Conservation (phyloP, 129 eudicot species). For the Flaveria ramosissima region DNA sequence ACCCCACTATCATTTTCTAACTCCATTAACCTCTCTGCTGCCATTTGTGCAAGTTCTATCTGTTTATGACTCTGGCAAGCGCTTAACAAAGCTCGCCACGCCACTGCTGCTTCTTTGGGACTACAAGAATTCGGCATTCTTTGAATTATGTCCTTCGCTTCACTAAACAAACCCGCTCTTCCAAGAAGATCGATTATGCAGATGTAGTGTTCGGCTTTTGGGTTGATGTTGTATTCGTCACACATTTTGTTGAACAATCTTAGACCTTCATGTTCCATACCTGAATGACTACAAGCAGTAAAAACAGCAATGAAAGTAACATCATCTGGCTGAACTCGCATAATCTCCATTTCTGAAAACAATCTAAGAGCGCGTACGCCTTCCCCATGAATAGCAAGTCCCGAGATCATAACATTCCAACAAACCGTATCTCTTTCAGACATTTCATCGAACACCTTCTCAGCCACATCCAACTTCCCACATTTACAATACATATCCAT, state of each 20-base stretch:
- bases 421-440: slow-evolving; percentile 53
- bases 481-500: slow-evolving; percentile 78
- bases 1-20: slow-evolving; percentile 65
- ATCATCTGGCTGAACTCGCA: slow-evolving; percentile 46
- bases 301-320: slow-evolving; percentile 61
- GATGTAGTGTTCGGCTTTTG: slow-evolving; percentile 55
- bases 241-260: slow-evolving; percentile 48
- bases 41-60: slow-evolving; percentile 43
- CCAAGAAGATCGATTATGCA: slow-evolving; percentile 57
- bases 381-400: slow-evolving; percentile 57
- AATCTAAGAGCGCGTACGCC: slow-evolving; percentile 45
- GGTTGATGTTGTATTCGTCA: slow-evolving; percentile 44
- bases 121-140: slow-evolving; percentile 40
- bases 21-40: slow-evolving; percentile 46
- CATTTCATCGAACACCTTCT: slow-evolving; percentile 56
- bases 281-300: slow-evolving; percentile 64
- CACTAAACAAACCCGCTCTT: slow-evolving; percentile 53
- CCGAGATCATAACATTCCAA: slow-evolving; percentile 74
- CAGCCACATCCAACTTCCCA: slow-evolving; percentile 56
- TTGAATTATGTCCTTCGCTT: slow-evolving; percentile 47
- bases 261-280: slow-evolving; percentile 62
- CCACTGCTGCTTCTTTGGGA: slow-evolving; percentile 49
- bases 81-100: slow-evolving; percentile 57
- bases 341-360: slow-evolving; percentile 48
- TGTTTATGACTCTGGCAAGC: slow-evolving; percentile 46